phyloP scores from a whole-genome alignment of 2,329 filamentous ascomycete species.

The Penicillium brasilianum region DNA sequence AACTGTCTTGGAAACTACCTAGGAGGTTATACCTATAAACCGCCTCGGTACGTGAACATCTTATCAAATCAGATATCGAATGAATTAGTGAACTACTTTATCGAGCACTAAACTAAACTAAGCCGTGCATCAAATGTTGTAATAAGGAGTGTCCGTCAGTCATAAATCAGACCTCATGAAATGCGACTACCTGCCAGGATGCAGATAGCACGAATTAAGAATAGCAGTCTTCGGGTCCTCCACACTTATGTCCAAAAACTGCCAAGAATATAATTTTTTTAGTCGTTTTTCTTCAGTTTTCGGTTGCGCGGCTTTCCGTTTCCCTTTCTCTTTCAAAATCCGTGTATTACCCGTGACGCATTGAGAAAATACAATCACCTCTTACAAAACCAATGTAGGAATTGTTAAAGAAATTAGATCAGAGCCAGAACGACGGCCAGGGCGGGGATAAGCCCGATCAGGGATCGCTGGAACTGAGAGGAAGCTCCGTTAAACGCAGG shows the following conservation, averaged over 20 bases:
- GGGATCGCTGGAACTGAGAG: constrained; percentile 25
- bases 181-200: constrained; percentile 16
- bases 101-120: constrained; percentile 22
- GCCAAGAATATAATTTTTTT: constrained; percentile 21
- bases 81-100: constrained; percentile 22
- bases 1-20: no score
- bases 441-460: constrained; percentile 24
- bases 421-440: constrained; percentile 25
- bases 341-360: not conserved
- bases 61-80: not conserved
- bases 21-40: no score
- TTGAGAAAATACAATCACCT: not conserved
- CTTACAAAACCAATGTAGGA: not conserved
- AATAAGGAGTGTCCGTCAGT: constrained; percentile 30
- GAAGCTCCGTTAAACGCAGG: constrained; percentile 27
- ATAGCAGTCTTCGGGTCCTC: constrained; percentile 7
- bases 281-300: constrained; percentile 13
- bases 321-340: not conserved
- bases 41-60: no score
- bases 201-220: constrained; percentile 14
- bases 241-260: constrained; percentile 2
- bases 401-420: constrained; percentile 17
- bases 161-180: constrained; percentile 18
- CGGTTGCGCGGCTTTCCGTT: not conserved
- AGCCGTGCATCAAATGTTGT: constrained; percentile 16